Base-by-base conservation (phyloP, 345 rosid species). In the Brassica juncea region DNA sequence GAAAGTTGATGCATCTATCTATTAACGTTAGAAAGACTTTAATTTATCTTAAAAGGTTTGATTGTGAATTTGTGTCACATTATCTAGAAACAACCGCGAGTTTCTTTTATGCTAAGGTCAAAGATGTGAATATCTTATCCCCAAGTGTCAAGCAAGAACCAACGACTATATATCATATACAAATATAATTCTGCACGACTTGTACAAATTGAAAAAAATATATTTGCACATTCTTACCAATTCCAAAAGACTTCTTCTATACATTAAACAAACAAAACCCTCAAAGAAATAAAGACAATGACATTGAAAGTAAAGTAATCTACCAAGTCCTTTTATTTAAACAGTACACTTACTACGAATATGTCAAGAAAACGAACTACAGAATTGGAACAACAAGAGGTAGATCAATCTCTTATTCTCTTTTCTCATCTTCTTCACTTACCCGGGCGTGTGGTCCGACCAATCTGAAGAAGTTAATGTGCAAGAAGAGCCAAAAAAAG, bases 151-250 rank as follows among this genome's bases (percentile, higher is more conserved):
- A 68, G 34, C 73, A 68, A 67, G 44, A 58, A 58, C 30, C 69
- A 21, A 62, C 39, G 54, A 70, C 54, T 15, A 5, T 11, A 61
- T 11, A 61, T 14, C 37, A 30, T 71, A 61, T 71, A n/a, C 37
- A 30, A 64, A 21, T 55, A 61, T 71, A n/a, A 68, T 23, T 35
- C 32, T 7, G 66, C 44, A 67, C 15, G 16, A 47, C 37, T 49
- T 9, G 9, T 44, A 30, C 37, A 62, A 57, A 8, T 12, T 64
- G 63, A 64, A 34, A 34, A 35, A 78, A n/a, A 23, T 64, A 62
- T 47, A 70, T 34, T 63, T 8, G 60, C 74, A 55, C 6, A 75
- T 80, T 80, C 54, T 70, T 80, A 80, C 72, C 68, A 80, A 44
- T 75, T 75, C 76, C 42, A 54, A 28, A 74, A 31, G 10, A 23